Percentiles rank a stretch among this genome's conserved stretches.
Evolutionary conservation across 139 green algal genomes (phyloP).

Genomic region (Chlamydomonas sphaeroides): DNA sequence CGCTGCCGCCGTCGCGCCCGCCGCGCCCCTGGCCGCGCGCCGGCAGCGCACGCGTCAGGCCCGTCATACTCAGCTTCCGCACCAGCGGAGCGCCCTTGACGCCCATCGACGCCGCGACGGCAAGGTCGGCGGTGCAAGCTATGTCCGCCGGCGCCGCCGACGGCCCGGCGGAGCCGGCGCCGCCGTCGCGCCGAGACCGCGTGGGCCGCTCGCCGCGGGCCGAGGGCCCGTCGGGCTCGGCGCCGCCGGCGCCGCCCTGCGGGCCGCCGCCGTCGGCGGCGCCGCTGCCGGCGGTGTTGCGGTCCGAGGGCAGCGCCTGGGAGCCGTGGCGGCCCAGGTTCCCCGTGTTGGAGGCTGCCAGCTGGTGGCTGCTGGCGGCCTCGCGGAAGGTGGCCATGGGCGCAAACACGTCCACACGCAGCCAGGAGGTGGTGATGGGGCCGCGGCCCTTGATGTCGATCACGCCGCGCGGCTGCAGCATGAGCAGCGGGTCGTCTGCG

Average conservation of each 20-base stretch:
- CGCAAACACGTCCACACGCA: conserved; percentile 7
- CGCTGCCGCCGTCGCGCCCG: not conserved
- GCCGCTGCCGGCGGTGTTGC: not conserved
- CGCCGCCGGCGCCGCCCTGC: not conserved
- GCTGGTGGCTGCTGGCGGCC: no score
- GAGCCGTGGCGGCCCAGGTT: no score
- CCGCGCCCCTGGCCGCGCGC: not conserved
- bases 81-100: conserved; percentile 23
- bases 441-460: conserved; percentile 35
- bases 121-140: conserved; percentile 21
- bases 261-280: not conserved
- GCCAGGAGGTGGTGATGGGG: conserved; percentile 36
- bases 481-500: conserved; percentile 17
- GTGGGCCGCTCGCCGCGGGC: no score
- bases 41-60: not conserved
- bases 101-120: conserved; percentile 22
- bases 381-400: no score
- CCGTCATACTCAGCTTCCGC: conserved; percentile 4
- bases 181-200: no score
- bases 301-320: no score
- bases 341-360: no score
- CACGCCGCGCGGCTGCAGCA: conserved; percentile 25
- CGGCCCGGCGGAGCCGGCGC: not conserved
- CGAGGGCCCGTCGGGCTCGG: not conserved
- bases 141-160: not conserved